Conservation (phyloP, 805 yeast genomes). For the Diddensiella transvaalensis region DNA sequence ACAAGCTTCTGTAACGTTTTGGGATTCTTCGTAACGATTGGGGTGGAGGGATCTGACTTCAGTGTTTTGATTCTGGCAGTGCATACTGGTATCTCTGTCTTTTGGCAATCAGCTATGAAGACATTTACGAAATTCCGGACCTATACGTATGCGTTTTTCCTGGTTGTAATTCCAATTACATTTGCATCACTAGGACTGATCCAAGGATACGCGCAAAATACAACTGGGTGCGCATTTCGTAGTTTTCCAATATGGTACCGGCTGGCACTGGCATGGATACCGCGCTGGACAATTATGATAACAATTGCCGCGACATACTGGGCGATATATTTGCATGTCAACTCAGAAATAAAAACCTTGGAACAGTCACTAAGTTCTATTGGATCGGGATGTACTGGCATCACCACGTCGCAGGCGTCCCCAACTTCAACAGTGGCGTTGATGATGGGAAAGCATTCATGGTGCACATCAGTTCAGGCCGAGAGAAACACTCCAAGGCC, state of each 20-base stretch:
- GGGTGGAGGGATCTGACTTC: conserved; percentile 80
- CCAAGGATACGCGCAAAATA: conserved; percentile 41
- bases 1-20: conserved; percentile 56
- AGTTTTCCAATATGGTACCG: conserved; percentile 68
- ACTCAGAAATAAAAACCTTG: conserved; percentile 25
- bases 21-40: conserved; percentile 75
- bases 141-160: conserved; percentile 49
- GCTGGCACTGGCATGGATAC: conserved; percentile 72
- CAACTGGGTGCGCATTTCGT: conserved; percentile 78
- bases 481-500: not conserved
- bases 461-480: not conserved
- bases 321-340: conserved; percentile 67
- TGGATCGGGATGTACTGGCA: conserved; percentile 1
- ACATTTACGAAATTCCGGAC: conserved; percentile 8
- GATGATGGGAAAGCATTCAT: not conserved
- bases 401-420: not conserved
- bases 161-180: conserved; percentile 49
- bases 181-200: conserved; percentile 72
- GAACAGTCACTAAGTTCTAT: conserved; percentile 24
- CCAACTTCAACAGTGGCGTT: not conserved
- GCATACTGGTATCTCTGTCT: conserved; percentile 71
- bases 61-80: conserved; percentile 77
- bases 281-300: conserved; percentile 63
- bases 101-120: conserved; percentile 39
- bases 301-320: conserved; percentile 60